Evolutionary conservation across 176 grass and related monocot genomes (phyloP).

Genomic region (Pharus latifolius): DNA sequence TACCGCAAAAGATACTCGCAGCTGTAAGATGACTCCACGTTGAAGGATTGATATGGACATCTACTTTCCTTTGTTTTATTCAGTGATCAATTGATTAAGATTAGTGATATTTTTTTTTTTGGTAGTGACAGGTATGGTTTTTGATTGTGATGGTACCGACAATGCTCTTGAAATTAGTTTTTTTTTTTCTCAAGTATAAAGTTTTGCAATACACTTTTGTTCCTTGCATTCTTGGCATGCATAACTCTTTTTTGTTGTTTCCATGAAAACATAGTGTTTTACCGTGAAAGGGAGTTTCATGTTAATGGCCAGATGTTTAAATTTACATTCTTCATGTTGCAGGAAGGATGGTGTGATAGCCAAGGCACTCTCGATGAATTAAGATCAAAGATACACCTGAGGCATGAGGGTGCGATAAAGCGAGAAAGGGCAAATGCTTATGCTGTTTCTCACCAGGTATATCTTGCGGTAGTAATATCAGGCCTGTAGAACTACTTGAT

Average conservation of each 20-base stretch:
- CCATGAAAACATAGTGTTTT: background rate
- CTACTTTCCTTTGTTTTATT: background rate
- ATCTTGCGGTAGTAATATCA: background rate
- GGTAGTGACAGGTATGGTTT: background rate
- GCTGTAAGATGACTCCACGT: background rate
- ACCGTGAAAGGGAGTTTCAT: background rate
- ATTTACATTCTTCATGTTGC: conserved; percentile 12
- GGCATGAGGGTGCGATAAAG: conserved; percentile 63
- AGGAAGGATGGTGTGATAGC: conserved; percentile 84
- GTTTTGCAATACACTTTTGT: background rate
- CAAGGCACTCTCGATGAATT: conserved; percentile 63
- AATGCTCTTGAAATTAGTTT: background rate
- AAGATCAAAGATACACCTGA: conserved; percentile 66
- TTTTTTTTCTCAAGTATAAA: background rate
- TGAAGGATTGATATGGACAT: background rate
- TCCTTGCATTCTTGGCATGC: background rate
- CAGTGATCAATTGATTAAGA: background rate
- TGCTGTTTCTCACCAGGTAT: conserved; percentile 67
- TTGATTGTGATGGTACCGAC: background rate
- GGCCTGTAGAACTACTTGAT: background rate
- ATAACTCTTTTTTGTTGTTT: background rate
- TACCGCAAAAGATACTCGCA: background rate
- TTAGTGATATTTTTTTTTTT: background rate
- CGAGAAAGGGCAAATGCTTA: conserved; percentile 74
- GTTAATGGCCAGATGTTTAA: background rate